Evolutionary conservation across 23 red algal genomes (phyloP), one percentile per base, ranked within the genome.

Genomic region (Gracilaria gracilis): DNA sequence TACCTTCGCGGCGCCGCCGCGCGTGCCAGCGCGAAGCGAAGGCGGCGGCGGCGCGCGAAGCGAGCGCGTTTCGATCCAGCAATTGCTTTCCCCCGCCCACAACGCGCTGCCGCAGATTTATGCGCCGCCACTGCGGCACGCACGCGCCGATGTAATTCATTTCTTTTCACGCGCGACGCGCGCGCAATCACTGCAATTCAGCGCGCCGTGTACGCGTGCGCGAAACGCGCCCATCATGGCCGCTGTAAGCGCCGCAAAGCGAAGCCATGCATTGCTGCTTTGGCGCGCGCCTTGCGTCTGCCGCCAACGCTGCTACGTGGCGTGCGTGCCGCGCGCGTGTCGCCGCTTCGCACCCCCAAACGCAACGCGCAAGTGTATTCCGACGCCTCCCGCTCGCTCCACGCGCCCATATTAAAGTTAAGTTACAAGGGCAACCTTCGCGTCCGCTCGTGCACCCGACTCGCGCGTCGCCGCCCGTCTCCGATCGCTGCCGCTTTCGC

Each of bases 151-250:
- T 55, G 51, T 55, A 55, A 55, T 64, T 64, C n/a, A n/a, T 15
- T 57, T 57, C 21, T 57, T 13, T 57, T 57, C 53, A 7, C 42
- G 42, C 42, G 42, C 42, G 5, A 11, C 42, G 42, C 42, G 42
- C 42, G 42, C 42, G 42, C 42, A n/a, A n/a, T n/a, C n/a, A n/a
- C n/a, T 23, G 61, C 61, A 65, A 65, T 65, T 65, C 61, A 65
- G 61, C 61, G 61, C 61, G 61, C 61, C 61, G 61, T 65, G 61
- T 31, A 65, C 23, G 27, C 61, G 27, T 65, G 24, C 24, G 23
- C 16, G n/a, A 25, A 1, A 65, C 23, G 27, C 61, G 61, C 61
- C 25, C 61, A 65, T 65, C 61, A 65, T 65, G 61, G 61, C 23
- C 61, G 61, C 61, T 32, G 23, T 46, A 46, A 46, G 42, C 42